These are phyloP conservation scores for Citrullus colocynthis DNA, from an alignment of 306 rosid genomes.

Conservation along the genomic window DNA sequence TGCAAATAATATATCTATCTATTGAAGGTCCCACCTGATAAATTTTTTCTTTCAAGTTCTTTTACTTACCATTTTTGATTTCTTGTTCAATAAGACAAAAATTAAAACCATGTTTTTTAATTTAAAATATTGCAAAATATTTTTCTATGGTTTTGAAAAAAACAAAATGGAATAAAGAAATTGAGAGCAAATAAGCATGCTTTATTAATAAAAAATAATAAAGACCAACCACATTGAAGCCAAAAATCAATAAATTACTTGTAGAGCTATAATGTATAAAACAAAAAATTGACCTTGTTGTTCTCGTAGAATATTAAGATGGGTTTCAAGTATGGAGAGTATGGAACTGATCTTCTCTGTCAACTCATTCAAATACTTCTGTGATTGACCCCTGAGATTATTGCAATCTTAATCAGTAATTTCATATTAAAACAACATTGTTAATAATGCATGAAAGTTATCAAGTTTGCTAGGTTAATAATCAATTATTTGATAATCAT, in stretches of 20 bases:
- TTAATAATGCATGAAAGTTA: neutral
- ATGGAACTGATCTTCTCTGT: neutral
- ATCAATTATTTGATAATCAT: no score
- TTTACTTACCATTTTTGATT: no score
- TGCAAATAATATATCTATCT: neutral
- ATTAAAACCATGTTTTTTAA: no score
- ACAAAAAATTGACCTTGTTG: neutral
- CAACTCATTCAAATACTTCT: slow-evolving; percentile 6
- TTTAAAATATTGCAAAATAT: no score
- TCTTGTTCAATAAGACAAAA: no score
- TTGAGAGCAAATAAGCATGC: no score
- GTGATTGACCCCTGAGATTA: neutral
- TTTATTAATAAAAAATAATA: no score
- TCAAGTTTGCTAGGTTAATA: neutral
- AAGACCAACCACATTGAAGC: neutral
- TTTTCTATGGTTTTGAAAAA: no score
- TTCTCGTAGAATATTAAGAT: neutral
- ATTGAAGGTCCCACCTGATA: no score
- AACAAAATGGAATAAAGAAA: no score
- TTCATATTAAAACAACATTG: neutral
- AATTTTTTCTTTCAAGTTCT: no score
- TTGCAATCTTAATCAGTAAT: neutral
- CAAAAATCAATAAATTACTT: neutral
- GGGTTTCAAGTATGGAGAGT: neutral
- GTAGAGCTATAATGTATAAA: neutral